phyloP scores from a whole-genome alignment of 495 filamentous ascomycete species.

The Daldinia grandis region DNA sequence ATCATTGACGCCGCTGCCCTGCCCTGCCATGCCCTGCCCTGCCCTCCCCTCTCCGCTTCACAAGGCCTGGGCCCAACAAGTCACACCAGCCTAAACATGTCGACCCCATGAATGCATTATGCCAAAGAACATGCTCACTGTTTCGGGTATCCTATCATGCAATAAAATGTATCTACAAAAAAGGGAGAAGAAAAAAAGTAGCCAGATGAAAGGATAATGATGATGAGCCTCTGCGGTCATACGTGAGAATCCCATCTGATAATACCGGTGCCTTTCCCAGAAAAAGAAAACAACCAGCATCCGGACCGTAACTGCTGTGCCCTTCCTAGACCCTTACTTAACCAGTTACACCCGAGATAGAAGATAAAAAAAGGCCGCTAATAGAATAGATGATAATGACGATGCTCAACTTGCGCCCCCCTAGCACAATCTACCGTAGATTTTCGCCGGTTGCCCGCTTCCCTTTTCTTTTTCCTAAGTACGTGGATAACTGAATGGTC shows the following conservation, averaged over 20 bases:
- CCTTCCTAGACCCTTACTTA: slow-evolving; percentile 12
- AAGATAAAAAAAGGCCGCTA: slow-evolving; percentile 7
- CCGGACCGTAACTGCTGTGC: slow-evolving; percentile 28
- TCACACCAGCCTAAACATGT: not conserved
- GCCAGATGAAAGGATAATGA: slow-evolving; percentile 12
- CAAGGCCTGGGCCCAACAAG: not conserved
- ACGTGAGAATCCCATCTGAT: slow-evolving; percentile 33
- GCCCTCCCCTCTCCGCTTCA: not conserved
- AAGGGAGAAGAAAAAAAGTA: slow-evolving; percentile 4
- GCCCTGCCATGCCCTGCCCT: too few species aligned
- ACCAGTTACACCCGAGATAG: slow-evolving; percentile 32
- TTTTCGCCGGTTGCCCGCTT: slow-evolving; percentile 8
- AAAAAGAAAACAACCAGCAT: not conserved
- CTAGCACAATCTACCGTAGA: not conserved
- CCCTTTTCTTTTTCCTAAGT: slow-evolving; percentile 11
- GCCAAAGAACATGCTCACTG: slow-evolving; percentile 25
- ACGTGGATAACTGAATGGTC: slow-evolving; percentile 3
- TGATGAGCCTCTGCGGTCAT: slow-evolving; percentile 14
- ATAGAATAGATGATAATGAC: slow-evolving; percentile 14
- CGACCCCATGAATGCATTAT: slow-evolving; percentile 6
- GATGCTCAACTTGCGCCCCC: slow-evolving; percentile 10
- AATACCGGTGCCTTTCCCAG: slow-evolving; percentile 25
- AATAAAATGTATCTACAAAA: slow-evolving; percentile 6
- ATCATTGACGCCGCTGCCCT: not conserved
- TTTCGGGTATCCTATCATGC: slow-evolving; percentile 40